Evolutionary conservation across 805 yeast species (phyloP).

Genomic region (Metahyphopichia silvanorum): DNA sequence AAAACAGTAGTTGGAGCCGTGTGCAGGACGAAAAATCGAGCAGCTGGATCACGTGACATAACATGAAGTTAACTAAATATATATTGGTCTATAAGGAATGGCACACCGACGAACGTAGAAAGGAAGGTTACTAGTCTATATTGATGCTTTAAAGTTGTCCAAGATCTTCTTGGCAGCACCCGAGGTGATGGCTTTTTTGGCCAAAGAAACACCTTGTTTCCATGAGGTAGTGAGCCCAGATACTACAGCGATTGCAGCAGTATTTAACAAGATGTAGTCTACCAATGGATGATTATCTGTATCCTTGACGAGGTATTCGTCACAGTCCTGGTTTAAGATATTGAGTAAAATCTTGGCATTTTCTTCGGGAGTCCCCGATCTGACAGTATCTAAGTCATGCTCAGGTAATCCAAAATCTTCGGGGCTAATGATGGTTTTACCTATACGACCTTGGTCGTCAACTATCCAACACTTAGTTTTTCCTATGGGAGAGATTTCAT

Average conservation of each 20-base stretch:
- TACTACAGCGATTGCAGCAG: slow-evolving; percentile 82
- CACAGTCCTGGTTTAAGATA: slow-evolving; percentile 43
- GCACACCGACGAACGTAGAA: too few species aligned
- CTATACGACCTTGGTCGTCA: slow-evolving; percentile 38
- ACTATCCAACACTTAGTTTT: slow-evolving; percentile 77
- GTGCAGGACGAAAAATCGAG: too few species aligned
- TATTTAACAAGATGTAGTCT: slow-evolving; percentile 87
- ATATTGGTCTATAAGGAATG: too few species aligned
- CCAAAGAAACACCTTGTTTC: slow-evolving; percentile 74
- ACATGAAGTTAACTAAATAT: too few species aligned
- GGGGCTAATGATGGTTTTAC: slow-evolving; percentile 54
- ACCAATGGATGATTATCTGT: slow-evolving; percentile 54
- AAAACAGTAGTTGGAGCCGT: too few species aligned
- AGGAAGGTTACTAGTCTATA: too few species aligned
- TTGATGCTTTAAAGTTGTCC: slow-evolving; percentile 44
- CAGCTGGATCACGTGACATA: too few species aligned
- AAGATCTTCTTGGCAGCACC: slow-evolving; percentile 69
- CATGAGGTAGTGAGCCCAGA: slow-evolving; percentile 66
- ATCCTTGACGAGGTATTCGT: slow-evolving; percentile 42
- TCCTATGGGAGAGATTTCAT: slow-evolving; percentile 92
- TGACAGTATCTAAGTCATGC: slow-evolving; percentile 64
- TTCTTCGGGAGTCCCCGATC: slow-evolving; percentile 82
- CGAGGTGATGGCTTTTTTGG: slow-evolving; percentile 60
- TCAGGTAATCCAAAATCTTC: slow-evolving; percentile 76
- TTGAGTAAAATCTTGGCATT: slow-evolving; percentile 63